Evolutionary conservation across 768 basidiomycete species (phyloP).

Genomic region (Russula foetens): DNA sequence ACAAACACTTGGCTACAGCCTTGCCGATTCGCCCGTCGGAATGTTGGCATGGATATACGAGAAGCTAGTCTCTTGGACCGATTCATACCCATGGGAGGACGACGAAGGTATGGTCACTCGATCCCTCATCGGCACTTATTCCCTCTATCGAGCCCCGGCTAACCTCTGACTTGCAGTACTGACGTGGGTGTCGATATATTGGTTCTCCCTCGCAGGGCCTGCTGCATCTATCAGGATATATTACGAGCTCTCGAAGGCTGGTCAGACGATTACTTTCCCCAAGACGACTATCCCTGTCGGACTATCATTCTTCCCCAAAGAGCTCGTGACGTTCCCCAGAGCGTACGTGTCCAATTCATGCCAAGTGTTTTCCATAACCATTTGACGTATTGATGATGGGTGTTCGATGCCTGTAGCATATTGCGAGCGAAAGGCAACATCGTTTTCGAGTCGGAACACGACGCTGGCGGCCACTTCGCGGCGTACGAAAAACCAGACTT

Average conservation of each 20-base stretch:
- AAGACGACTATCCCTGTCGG: constrained; percentile 24
- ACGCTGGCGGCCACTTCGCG: neutral
- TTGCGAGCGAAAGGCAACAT: neutral
- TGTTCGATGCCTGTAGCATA: neutral
- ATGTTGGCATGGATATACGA: constrained; percentile 33
- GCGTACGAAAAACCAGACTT: neutral
- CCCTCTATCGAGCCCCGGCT: too few relatives aligned
- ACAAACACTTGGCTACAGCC: constrained; percentile 37
- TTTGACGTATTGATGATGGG: neutral
- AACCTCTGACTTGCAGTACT: constrained; percentile 21
- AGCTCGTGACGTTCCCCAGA: constrained; percentile 13
- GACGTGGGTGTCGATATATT: constrained; percentile 31
- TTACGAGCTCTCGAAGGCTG: constrained; percentile 23
- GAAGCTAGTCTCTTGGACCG: constrained; percentile 29
- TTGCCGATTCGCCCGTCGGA: constrained; percentile 51
- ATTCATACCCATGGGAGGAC: constrained; percentile 47
- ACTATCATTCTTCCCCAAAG: constrained; percentile 27
- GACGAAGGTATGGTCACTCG: constrained; percentile 35
- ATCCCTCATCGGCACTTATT: too few relatives aligned
- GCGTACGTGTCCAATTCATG: neutral
- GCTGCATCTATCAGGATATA: constrained; percentile 28
- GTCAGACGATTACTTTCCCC: neutral
- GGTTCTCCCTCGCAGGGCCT: constrained; percentile 30
- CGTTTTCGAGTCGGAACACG: neutral
- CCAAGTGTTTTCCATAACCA: neutral